Base-by-base conservation (phyloP, 805 yeast genomes). In the Lachancea thermotolerans region DNA sequence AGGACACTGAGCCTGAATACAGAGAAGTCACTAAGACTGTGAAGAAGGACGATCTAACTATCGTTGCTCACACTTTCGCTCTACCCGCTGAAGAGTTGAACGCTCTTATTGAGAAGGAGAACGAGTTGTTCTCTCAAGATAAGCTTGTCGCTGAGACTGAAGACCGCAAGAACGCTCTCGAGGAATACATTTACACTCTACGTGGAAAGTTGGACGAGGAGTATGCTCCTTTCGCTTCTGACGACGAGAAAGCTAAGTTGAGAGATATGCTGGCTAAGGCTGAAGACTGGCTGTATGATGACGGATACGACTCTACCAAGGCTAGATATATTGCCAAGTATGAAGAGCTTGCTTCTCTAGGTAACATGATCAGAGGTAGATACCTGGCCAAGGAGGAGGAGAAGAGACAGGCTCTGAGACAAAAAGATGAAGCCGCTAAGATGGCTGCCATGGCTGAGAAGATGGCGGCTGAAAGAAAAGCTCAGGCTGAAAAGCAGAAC, bases 281-380 rank as follows among this genome's bases (percentile, higher is more conserved):
- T 55, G 99, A 93, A 78, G 96, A 91, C 65, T 93, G 99, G 99
- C 80, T 93, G 62, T 93, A 93, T 71, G 95, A 85, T 51, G 99
- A 89, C 47, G 98, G 98, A 64, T 89, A 86, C 66, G 99, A 93
- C 69, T 79, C 97, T 52, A 77, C 90, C 62, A 90, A 93, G 80
- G 99, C 93, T 59, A 87, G 85, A 68, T 93, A 91, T 77, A 82
- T 95, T 70, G 98, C 99, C 64, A 90, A 86, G 72, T 89, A 89
- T 72, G 98, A 93, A 73, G 99, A 93, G 71, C 81, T 93, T 63
- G 95, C 96, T 38, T 78, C 95, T 36, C 74, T 82, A 58, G 99
- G 99, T 69, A 91, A 93, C 77, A 73, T 93, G 57, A 88, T 93
- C 71, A 85, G 82, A 74, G 98, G 96, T 62, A 83, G 99, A 74